Evolutionary conservation across 208 protist species (phyloP).

Genomic region (Crithidia bombi): DNA sequence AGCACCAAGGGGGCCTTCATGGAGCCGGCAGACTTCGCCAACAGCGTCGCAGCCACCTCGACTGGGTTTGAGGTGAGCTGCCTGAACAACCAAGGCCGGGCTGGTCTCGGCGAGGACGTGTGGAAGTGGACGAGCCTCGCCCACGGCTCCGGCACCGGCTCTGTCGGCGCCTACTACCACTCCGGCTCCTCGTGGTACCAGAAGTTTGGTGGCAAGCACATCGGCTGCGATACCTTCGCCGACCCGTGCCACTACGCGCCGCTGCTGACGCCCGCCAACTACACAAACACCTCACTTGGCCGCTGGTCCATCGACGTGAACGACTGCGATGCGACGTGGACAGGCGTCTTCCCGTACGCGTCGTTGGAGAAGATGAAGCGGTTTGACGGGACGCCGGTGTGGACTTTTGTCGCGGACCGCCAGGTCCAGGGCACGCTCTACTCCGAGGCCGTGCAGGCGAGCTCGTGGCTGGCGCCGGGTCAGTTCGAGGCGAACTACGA

Average conservation of each 20-base stretch:
- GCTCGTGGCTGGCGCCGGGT: slow-evolving; percentile 63
- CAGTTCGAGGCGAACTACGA: slow-evolving; percentile 53
- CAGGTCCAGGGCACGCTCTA: slow-evolving; percentile 69
- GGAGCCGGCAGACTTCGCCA: slow-evolving; percentile 55
- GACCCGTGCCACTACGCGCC: slow-evolving; percentile 80
- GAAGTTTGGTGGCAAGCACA: slow-evolving; percentile 89
- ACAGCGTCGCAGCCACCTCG: slow-evolving; percentile 44
- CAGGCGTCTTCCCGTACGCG: slow-evolving; percentile 66
- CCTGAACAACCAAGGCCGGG: slow-evolving; percentile 56
- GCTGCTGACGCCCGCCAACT: slow-evolving; percentile 70
- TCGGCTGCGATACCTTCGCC: slow-evolving; percentile 75
- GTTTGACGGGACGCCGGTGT: slow-evolving; percentile 50
- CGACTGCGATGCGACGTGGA: slow-evolving; percentile 86
- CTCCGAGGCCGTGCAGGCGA: slow-evolving; percentile 69
- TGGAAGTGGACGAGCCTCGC: slow-evolving; percentile 66
- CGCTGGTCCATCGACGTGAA: slow-evolving; percentile 76
- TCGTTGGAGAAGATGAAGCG: slow-evolving; percentile 46
- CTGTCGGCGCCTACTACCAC: slow-evolving; percentile 63
- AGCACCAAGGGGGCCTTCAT: slow-evolving; percentile 51
- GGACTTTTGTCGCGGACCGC: slow-evolving; percentile 51
- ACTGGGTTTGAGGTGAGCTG: slow-evolving; percentile 73
- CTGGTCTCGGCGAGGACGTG: slow-evolving; percentile 72
- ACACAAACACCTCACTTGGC: slow-evolving; percentile 29
- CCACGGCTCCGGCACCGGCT: slow-evolving; percentile 50
- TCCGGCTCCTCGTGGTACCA: slow-evolving; percentile 79